Base-by-base conservation (phyloP, 2,329 filamentous ascomycete genomes). In the Penicillium sclerotigenum region DNA sequence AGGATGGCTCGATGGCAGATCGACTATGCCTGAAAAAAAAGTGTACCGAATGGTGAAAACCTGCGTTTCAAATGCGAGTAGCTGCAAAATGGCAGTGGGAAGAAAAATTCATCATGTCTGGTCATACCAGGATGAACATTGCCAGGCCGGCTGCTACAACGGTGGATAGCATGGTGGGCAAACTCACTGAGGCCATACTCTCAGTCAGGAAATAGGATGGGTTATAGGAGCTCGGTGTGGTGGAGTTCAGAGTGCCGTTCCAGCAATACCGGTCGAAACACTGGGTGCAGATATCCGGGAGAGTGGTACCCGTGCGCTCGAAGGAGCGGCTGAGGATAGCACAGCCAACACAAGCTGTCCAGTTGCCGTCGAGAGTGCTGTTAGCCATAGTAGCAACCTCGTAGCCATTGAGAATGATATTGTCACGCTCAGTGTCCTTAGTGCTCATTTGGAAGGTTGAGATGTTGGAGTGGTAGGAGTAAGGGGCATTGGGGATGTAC, bases 221-320 rank as follows among this genome's bases (percentile, higher is more conserved):
- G 22, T 77, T 69, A 57, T 81, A 84, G 0, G 60, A 56, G 1
- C 65, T 58, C 0, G 73, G 71, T 6, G 57, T 62, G 0, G 75
- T 76, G 38, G 67, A 73, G 40, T 81, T 75, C 7, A 76, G 56
- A 1, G 83, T 89, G n/a, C 94, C 94, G 71, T 97, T 84, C 94
- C 94, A 99, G 82, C 94, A 99, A 77, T 97, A 97, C 20, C 79
- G 74, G 13, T 79, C 63, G 73, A 97, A 97, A 77, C 94, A 99
- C 47, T 80, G 68, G 41, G 76, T 79, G 77, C 94, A 99, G 10
- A 83, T 84, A 0, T 82, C 79, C 0, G 93, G 93, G 1, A 92
- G 80, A 0, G 76, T 60, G 0, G 87, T 88, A 18, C 81, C 79
- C 0, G 90, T 93, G 47, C 90, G 83, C 58, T 85, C 80, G 62